Conservation (phyloP, 2,329 filamentous ascomycete genomes). For the Conoideocrella luteorostrata region DNA sequence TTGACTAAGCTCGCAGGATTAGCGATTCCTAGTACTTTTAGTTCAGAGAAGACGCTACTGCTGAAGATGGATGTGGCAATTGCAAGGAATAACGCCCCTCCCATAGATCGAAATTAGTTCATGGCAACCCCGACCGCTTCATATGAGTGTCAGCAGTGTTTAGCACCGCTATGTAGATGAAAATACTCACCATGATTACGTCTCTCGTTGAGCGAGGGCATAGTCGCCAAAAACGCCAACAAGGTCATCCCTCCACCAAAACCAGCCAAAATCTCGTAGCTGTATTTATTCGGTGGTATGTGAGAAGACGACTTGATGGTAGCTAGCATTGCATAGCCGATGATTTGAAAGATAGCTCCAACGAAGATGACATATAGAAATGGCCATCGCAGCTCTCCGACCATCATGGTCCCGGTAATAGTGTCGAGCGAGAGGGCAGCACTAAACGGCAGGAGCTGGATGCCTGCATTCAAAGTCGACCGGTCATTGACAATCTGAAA, state of each 20-base stretch:
- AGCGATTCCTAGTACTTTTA: not conserved
- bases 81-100: not conserved
- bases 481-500: slow-evolving; percentile 16
- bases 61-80: not conserved
- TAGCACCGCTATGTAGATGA: no score
- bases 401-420: not conserved
- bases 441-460: not conserved
- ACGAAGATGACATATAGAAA: not conserved
- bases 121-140: no score
- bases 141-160: no score
- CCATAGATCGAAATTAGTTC: not conserved
- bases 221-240: not conserved
- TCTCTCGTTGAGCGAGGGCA: not conserved
- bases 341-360: not conserved
- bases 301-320: not conserved
- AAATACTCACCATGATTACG: not conserved
- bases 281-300: not conserved
- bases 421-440: not conserved
- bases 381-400: not conserved
- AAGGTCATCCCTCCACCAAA: not conserved
- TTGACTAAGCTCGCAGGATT: not conserved
- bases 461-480: not conserved
- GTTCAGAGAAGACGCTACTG: not conserved
- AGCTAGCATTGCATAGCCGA: not conserved
- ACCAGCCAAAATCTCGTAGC: not conserved